phyloP scores from a whole-genome alignment of 176 grass and related monocot genomes.

The Eremochloa ophiuroides region DNA sequence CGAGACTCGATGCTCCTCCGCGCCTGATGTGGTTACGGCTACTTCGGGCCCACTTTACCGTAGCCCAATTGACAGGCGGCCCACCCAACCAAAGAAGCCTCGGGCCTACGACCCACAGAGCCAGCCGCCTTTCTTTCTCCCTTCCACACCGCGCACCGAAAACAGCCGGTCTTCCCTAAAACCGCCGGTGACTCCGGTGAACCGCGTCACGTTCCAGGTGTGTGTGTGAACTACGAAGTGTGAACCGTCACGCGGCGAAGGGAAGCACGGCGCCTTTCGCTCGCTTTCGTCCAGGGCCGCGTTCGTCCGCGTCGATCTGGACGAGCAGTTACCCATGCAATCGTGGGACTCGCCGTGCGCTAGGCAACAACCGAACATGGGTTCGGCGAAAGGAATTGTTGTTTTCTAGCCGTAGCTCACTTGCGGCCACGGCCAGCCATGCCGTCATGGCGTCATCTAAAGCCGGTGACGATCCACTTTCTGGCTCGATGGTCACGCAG shows the following conservation, averaged over 20 bases:
- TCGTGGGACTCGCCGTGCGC: neutral
- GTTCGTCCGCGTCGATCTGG: constrained; percentile 13
- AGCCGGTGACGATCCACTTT: neutral
- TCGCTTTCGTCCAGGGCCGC: neutral
- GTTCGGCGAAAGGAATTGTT: neutral
- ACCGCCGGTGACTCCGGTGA: neutral
- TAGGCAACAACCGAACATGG: neutral
- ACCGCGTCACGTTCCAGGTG: neutral
- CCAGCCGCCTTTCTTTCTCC: neutral
- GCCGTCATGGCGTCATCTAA: neutral
- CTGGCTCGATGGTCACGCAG: neutral
- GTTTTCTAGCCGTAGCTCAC: constrained; percentile 9
- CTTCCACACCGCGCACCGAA: neutral
- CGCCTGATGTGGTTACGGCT: neutral
- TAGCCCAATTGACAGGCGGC: neutral
- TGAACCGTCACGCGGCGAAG: neutral
- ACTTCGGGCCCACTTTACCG: neutral
- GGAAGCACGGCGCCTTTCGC: neutral
- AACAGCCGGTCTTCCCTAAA: too few relatives aligned
- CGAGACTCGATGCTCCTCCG: neutral
- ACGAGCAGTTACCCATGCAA: neutral
- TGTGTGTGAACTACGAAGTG: neutral
- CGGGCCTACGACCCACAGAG: neutral
- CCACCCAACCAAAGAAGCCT: neutral
- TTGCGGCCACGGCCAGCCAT: neutral